Evolutionary conservation across 257 asterid genomes (phyloP).

Genomic region (Echites panduratus): DNA sequence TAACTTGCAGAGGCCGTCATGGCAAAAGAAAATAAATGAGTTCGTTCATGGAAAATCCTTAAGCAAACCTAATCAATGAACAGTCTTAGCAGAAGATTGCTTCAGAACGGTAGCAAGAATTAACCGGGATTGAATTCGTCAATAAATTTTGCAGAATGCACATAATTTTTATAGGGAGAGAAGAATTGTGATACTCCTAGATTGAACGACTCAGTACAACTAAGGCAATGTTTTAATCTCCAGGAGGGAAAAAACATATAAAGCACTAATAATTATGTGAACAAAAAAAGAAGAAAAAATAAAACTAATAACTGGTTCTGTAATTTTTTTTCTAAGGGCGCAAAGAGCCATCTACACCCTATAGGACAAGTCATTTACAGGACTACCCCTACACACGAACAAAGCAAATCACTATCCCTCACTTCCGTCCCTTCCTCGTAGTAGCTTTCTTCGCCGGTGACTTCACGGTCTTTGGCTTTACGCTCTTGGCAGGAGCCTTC

Average conservation of each 20-base stretch:
- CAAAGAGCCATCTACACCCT: constrained; percentile 18
- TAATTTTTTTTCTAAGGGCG: constrained; percentile 13
- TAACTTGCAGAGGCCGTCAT: not conserved
- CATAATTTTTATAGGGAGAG: not conserved
- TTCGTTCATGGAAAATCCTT: no score
- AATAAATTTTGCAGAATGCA: not conserved
- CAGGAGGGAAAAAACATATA: not conserved
- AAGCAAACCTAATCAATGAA: not conserved
- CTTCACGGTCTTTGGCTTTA: constrained; percentile 16
- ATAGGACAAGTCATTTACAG: constrained; percentile 32
- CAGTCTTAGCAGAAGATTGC: not conserved
- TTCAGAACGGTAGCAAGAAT: not conserved
- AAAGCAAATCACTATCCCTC: constrained; percentile 13
- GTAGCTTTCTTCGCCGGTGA: constrained; percentile 22
- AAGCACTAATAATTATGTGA: not conserved
- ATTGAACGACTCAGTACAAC: not conserved
- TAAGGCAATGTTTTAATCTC: no score
- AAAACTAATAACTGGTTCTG: constrained; percentile 14
- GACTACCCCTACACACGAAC: constrained; percentile 34
- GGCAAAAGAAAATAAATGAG: no score
- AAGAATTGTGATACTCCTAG: not conserved
- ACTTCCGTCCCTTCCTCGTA: constrained; percentile 41
- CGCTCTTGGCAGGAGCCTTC: constrained; percentile 22
- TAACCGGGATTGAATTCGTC: not conserved
- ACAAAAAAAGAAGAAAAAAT: not conserved